Evolutionary conservation across 768 basidiomycete species (phyloP).

Genomic region (Hericium coralloides): DNA sequence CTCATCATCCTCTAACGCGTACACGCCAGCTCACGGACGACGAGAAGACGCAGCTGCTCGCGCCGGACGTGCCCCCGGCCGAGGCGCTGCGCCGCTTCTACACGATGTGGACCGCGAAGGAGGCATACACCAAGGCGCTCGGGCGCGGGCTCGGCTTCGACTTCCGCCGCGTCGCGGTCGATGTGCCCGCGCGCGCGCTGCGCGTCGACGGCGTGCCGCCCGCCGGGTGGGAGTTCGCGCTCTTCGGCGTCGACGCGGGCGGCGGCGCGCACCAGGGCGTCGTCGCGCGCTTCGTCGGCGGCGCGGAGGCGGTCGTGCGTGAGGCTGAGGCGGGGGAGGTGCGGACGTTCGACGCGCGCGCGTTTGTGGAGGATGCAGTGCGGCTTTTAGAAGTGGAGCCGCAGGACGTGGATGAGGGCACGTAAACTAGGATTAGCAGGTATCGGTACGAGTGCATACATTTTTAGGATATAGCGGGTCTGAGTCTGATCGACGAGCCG

Average conservation of each 20-base stretch:
- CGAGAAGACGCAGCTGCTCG: constrained; percentile 26
- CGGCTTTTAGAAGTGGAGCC: constrained; percentile 6
- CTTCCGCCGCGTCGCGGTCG: constrained; percentile 67
- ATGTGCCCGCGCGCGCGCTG: constrained; percentile 41
- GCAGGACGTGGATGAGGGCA: background rate
- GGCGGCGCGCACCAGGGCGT: constrained; percentile 57
- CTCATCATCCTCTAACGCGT: background rate
- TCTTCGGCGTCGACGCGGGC: constrained; percentile 43
- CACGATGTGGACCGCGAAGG: constrained; percentile 86
- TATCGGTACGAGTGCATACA: background rate
- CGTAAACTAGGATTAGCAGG: background rate
- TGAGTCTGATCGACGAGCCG: background rate
- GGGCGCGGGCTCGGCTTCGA: constrained; percentile 80
- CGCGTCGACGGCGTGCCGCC: constrained; percentile 50
- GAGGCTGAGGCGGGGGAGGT: constrained; percentile 3
- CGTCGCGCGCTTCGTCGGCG: constrained; percentile 52
- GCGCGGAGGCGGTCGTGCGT: constrained; percentile 12
- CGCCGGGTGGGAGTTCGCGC: constrained; percentile 59
- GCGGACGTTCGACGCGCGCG: constrained; percentile 4
- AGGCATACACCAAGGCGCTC: constrained; percentile 85
- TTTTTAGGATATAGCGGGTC: background rate
- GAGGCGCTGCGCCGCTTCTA: constrained; percentile 60
- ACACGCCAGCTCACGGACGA: constrained; percentile 29
- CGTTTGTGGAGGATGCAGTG: constrained; percentile 10
- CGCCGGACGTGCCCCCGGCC: constrained; percentile 29